Evolutionary conservation across 2,329 filamentous ascomycete genomes (phyloP), one percentile per base, ranked within the genome.

Genomic region (Gliomastix tumulicola): DNA sequence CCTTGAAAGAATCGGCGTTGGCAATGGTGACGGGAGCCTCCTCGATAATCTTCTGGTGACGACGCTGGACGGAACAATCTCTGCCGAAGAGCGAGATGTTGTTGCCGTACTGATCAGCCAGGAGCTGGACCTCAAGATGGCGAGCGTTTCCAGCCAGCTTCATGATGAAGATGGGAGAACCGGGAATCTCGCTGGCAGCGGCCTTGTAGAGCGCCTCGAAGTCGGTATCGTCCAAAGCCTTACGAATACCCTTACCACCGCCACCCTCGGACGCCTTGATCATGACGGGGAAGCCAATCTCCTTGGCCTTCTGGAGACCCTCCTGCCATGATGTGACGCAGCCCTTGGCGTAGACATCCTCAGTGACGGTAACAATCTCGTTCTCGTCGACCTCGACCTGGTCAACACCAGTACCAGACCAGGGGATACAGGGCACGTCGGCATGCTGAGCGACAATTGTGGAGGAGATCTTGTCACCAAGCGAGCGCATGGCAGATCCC

Each of bases 101-200:
- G 78, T 98, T 96, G 57, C 94, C 92, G 62, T 98, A 98, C 74
- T 98, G 88, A 70, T 98, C 94, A 46, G 92, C 94, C 37, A 98
- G 74, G 47, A 98, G 72, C 68, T 98, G 92, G 40, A 98, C 94
- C 66, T 98, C 92, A 67, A 98, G 71, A 75, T 98, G 92, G 49
- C 92, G 76, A 28, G 92, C 92, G 58, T 94, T 95, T 50, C 90
- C 92, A 34, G 92, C 92, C 45, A 98, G 73, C 79, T 98, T 96
- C 92, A 98, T 98, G 69, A 98, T 94, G 76, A 98, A 98, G 65
- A 98, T 98, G 49, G 94, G 92, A 21, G 92, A 98, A 33, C 94
- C 94, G 10, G 92, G 94, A 49, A 98, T 97, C 64, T 98, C 94
- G 62, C 84, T 94, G 6, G 92, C 89, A 17, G 94, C 92, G 32